Conservation (phyloP, 345 rosid genomes). For the Excoecaria agallocha region DNA sequence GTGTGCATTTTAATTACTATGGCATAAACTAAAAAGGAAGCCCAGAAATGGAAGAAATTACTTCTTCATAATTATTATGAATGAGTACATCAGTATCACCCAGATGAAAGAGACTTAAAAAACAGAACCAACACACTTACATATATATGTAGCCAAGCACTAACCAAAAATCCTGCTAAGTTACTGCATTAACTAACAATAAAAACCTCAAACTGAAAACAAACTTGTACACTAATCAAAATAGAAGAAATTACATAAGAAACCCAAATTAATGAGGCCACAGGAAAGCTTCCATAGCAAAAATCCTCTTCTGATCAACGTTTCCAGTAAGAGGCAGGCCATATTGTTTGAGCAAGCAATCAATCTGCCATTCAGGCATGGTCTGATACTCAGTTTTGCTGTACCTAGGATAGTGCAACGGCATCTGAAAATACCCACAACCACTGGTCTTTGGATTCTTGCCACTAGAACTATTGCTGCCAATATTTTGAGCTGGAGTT, state of each 20-base stretch:
- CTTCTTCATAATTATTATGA: too few relatives aligned
- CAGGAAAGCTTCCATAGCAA: conserved; percentile 27
- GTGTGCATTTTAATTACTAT: too few relatives aligned
- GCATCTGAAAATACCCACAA: conserved; percentile 27
- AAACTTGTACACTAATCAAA: too few relatives aligned
- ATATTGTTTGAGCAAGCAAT: conserved; percentile 24
- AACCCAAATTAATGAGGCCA: neutral
- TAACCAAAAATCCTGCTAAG: too few relatives aligned
- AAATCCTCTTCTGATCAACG: conserved; percentile 19
- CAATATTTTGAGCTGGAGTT: neutral
- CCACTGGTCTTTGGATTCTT: neutral
- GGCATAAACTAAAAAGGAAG: too few relatives aligned
- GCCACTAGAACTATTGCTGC: neutral
- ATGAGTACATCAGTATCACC: too few relatives aligned
- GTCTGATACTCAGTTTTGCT: conserved; percentile 16
- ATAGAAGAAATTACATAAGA: neutral
- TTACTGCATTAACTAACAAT: too few relatives aligned
- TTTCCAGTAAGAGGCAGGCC: conserved; percentile 23
- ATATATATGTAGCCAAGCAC: too few relatives aligned
- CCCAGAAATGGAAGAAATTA: too few relatives aligned
- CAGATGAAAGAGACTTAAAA: too few relatives aligned
- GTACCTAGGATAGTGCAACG: conserved; percentile 26
- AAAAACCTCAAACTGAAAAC: too few relatives aligned
- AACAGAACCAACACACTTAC: too few relatives aligned
- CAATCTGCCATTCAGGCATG: conserved; percentile 29